Base-by-base conservation (phyloP, 257 asterid genomes). In the Gardenia jasminoides region DNA sequence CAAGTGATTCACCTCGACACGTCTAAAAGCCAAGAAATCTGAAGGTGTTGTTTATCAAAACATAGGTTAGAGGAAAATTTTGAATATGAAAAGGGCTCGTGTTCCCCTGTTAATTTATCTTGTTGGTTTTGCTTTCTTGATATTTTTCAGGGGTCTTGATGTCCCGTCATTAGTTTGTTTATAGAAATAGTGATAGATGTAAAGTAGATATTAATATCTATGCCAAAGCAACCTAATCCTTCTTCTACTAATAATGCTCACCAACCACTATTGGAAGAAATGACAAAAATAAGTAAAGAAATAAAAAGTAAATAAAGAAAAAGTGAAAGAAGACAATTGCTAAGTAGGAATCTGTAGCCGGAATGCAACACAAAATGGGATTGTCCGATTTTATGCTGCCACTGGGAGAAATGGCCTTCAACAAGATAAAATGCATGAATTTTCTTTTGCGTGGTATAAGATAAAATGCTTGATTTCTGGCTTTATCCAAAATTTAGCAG, bases 1-100 rank as follows among this genome's bases (percentile, higher is more conserved):
- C 54, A 69, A 22, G 7, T 41, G 22, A 41, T 10, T 69, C 54
- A 10, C 22, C 47, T 17, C 47, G 33, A 33, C 11, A 67, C 62
- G 22, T 54, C 10, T 13, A 11, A 67, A 67, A 47, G 66, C 74
- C 70, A 65, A 76, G 66, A 76, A 66, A 56, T 46, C 47, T 65
- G 73, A 48, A 76, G 65, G 6, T 76, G 66, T 31, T 36, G 48
- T 47, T 3, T 65, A 22, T 47, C 17, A 24, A 48, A 58, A 58
- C 20, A 30, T 46, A 44, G 56, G 10, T 28, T 44, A 48, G 31
- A 76, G 67, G 67, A 43, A 30, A 66, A 0, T 11, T 33, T 30
- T 50, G 24, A 48, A 48, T 52, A 31, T 58, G 10, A 61, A 58
- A 6, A 46, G 70, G 19, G 43, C 16, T 62, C 61, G 36, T 26